These are phyloP conservation scores for Berkeleyomyces rouxiae DNA, from an alignment of 2,329 filamentous ascomycete species.

Conservation along the genomic window DNA sequence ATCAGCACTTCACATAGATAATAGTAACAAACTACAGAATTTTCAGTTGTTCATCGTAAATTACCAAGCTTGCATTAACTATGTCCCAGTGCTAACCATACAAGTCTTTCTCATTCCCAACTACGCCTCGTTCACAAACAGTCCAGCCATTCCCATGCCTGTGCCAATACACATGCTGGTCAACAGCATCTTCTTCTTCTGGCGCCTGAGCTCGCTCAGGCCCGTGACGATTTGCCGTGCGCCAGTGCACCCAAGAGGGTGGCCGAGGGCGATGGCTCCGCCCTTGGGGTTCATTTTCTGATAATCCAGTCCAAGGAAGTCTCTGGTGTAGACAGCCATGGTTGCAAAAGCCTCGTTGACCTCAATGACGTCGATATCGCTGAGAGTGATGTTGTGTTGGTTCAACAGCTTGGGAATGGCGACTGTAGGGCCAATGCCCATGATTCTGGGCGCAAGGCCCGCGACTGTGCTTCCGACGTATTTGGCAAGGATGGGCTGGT, in stretches of 20 bases:
- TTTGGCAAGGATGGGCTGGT: slow-evolving; percentile 85
- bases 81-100: not conserved
- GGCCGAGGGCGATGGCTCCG: slow-evolving; percentile 68
- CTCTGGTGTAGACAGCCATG: slow-evolving; percentile 88
- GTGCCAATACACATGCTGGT: slow-evolving; percentile 79
- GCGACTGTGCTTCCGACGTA: slow-evolving; percentile 84
- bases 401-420: slow-evolving; percentile 68
- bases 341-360: slow-evolving; percentile 96
- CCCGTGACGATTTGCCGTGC: slow-evolving; percentile 76
- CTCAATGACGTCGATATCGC: slow-evolving; percentile 80
- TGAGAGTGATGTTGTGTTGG: slow-evolving; percentile 60
- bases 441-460: slow-evolving; percentile 81
- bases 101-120: not conserved
- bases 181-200: slow-evolving; percentile 78
- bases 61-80: not conserved
- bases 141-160: slow-evolving; percentile 50
- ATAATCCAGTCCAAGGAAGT: slow-evolving; percentile 53
- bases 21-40: not conserved
- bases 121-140: slow-evolving; percentile 42
- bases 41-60: too few species aligned
- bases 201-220: slow-evolving; percentile 65
- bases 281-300: slow-evolving; percentile 68
- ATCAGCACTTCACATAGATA: not conserved
- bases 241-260: slow-evolving; percentile 67
- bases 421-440: slow-evolving; percentile 76